These are phyloP conservation scores for Stenogyne calaminthoides DNA, from an alignment of 305 asterid genomes.

Conservation along the genomic window DNA sequence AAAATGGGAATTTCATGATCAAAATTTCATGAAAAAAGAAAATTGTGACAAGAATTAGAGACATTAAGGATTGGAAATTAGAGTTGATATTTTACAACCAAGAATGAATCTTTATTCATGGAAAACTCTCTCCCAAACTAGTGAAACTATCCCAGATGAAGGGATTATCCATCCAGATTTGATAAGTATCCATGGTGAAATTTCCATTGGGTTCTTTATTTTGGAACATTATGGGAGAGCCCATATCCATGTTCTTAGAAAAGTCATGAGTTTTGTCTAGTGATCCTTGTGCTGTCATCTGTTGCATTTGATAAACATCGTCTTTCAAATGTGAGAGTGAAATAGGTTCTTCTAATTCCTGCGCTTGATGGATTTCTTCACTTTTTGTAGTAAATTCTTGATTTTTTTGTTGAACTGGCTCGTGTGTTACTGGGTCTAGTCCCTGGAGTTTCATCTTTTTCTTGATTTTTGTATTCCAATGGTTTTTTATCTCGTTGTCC, in stretches of 20 bases:
- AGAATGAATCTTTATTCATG: slow-evolving; percentile 29
- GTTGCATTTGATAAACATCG: slow-evolving; percentile 31
- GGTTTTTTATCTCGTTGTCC: slow-evolving; percentile 80
- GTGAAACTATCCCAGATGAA: slow-evolving; percentile 62
- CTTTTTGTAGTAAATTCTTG: slow-evolving; percentile 15
- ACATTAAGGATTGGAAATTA: neutral
- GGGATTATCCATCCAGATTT: slow-evolving; percentile 58
- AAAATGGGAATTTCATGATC: neutral
- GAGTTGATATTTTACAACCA: slow-evolving; percentile 8
- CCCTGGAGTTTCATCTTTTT: slow-evolving; percentile 69
- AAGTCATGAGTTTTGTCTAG: slow-evolving; percentile 9
- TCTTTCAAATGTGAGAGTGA: slow-evolving; percentile 20
- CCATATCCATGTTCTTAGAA: slow-evolving; percentile 34
- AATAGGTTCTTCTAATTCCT: slow-evolving; percentile 24
- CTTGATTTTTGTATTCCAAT: slow-evolving; percentile 89
- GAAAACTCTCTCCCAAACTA: slow-evolving; percentile 42
- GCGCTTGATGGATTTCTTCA: slow-evolving; percentile 36
- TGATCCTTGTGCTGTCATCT: slow-evolving; percentile 27
- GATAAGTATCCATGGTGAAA: slow-evolving; percentile 45
- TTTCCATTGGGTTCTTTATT: slow-evolving; percentile 28
- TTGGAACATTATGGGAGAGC: slow-evolving; percentile 32
- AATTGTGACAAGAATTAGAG: slow-evolving; percentile 2
- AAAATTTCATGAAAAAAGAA: neutral
- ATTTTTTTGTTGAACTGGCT: slow-evolving; percentile 35
- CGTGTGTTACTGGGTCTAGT: slow-evolving; percentile 67